Base-by-base conservation (phyloP, 1,284 basidiomycete species). In the Heterobasidion occidentale region DNA sequence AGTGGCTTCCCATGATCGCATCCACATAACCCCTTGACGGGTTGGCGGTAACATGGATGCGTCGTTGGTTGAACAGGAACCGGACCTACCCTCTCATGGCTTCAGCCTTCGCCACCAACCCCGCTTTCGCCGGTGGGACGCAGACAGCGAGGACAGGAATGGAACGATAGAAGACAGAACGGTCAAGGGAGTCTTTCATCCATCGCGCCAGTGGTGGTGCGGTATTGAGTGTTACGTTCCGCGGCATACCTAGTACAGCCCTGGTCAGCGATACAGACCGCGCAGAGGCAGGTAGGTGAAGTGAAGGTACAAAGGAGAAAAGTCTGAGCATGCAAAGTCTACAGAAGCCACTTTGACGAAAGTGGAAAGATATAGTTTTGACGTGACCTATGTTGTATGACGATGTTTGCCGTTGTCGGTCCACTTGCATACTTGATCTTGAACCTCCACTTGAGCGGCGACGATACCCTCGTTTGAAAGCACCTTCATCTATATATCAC, bases 101-200 rank as follows among this genome's bases (percentile, higher is more conserved):
- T 34, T 75, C 72, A 42, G 84, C 75, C 61, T 78, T 84, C 56
- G 88, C 66, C 35, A 92, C 63, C 3, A 66, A 63, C 6, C 80
- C 79, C 1, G 86, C 80, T 62, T 79, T 78, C 14, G 69, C 69
- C 2, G 84, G 79, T 35, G 82, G 76, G 11, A 92, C 75, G 33
- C 82, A 77, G 6, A 78, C 83, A 8, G 85, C 88, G 34, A 94
- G 73, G 5, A 93, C 75, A 14, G 80, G 73, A 2, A 94, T 62
- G 0, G 76, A 74, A 68, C 83, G 84, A 14, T 68, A 74, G 65
- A 94, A 95, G 14, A 76, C 77, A 55, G 69, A 64, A 57, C 78
- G 81, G 72, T 94, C 83, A 19, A 95, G 70, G 7, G 68, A 68
- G 27, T 68, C 68, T 57, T 62, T 66, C 67, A 67, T 78, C 71